phyloP scores from a whole-genome alignment of 2,329 filamentous ascomycete genomes.

The Parascedosporium putredinis region DNA sequence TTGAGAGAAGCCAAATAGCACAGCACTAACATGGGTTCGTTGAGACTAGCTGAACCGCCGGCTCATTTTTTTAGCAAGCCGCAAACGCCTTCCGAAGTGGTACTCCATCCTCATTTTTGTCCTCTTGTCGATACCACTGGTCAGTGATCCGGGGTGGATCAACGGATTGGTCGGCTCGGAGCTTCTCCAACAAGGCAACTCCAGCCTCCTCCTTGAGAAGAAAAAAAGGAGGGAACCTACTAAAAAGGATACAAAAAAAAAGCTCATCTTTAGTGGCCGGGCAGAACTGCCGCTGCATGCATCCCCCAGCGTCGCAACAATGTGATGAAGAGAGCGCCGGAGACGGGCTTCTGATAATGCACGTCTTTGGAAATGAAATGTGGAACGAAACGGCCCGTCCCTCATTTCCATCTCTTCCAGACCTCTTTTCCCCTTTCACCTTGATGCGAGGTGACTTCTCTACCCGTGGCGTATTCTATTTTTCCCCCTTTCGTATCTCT shows the following conservation, averaged over 20 bases:
- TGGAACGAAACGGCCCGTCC: not conserved
- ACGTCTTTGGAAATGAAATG: not conserved
- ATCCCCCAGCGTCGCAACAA: not conserved
- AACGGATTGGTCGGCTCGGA: no score
- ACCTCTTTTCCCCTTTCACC: not conserved
- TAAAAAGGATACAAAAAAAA: not conserved
- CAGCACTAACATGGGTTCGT: no score
- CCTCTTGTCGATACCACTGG: no score
- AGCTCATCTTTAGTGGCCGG: not conserved
- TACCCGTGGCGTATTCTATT: not conserved
- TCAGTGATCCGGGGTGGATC: no score
- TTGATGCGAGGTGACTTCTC: not conserved
- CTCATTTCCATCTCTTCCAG: not conserved
- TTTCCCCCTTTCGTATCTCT: not conserved
- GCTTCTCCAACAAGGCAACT: no score
- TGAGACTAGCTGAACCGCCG: no score
- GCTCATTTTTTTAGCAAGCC: no score
- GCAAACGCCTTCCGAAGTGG: no score
- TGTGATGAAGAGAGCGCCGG: not conserved
- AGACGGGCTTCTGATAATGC: not conserved
- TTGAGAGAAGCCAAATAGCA: no score
- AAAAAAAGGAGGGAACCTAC: not conserved
- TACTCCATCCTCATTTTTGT: no score
- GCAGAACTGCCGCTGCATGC: not conserved
- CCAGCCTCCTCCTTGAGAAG: no score